phyloP scores from a whole-genome alignment of 1,284 basidiomycete genomes.

The Bondarzewia mesenterica region DNA sequence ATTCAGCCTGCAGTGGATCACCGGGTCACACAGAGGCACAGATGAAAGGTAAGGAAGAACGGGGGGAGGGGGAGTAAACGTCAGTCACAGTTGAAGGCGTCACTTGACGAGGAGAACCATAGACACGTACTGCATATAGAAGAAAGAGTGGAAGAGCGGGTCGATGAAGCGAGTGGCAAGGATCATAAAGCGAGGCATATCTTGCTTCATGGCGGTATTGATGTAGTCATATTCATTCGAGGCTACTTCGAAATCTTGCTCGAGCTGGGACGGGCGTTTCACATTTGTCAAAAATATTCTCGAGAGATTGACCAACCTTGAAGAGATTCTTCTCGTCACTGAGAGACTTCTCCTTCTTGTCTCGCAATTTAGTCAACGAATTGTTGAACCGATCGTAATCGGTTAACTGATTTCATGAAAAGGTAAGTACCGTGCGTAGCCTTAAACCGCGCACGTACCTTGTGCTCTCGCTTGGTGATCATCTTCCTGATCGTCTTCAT shows the following conservation, averaged over 20 bases:
- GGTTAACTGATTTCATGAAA: slow-evolving; percentile 47
- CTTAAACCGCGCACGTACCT: slow-evolving; percentile 38
- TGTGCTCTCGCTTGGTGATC: slow-evolving; percentile 95
- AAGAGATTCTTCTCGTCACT: slow-evolving; percentile 93
- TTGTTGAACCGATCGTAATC: slow-evolving; percentile 98
- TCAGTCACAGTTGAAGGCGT: not conserved
- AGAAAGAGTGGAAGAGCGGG: slow-evolving; percentile 96
- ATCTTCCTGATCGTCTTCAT: slow-evolving; percentile 91
- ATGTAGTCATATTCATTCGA: slow-evolving; percentile 96
- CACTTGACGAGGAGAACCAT: too few species aligned
- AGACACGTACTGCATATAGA: slow-evolving; percentile 92
- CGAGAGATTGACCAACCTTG: slow-evolving; percentile 51
- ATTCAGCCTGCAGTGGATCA: slow-evolving; percentile 56
- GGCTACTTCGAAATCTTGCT: slow-evolving; percentile 96
- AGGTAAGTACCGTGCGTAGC: not conserved
- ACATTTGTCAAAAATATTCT: not conserved
- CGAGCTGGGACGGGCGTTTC: slow-evolving; percentile 48
- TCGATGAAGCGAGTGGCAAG: slow-evolving; percentile 89
- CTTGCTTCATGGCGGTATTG: slow-evolving; percentile 88
- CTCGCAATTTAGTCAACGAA: slow-evolving; percentile 86
- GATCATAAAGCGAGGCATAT: slow-evolving; percentile 87
- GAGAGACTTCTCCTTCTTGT: slow-evolving; percentile 95
- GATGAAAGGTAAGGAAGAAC: not conserved
- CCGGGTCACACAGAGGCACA: not conserved
- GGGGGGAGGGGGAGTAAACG: too few species aligned